A percentile compares a stretch with the other conserved stretches of the same genome.
Evolutionary conservation across 2,329 filamentous ascomycete species (phyloP).

Genomic region (Sphaerulina populicola): DNA sequence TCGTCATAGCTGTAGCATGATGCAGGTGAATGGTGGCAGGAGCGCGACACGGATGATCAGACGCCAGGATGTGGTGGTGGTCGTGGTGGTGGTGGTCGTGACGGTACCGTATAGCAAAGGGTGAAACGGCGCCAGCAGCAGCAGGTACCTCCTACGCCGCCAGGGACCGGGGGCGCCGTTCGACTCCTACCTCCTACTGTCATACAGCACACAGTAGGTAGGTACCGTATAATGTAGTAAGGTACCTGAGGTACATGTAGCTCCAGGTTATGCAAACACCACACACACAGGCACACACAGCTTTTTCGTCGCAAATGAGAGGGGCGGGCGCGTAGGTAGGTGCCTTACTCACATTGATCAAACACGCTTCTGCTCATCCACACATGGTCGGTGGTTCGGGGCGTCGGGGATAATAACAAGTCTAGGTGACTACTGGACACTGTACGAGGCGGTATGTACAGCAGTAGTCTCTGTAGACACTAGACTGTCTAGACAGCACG

Average conservation of each 20-base stretch:
- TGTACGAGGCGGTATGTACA: too few relatives aligned
- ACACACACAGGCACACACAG: too few relatives aligned
- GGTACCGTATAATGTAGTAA: neutral
- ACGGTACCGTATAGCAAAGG: neutral
- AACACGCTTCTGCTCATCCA: neutral
- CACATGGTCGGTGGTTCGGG: neutral
- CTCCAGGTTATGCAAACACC: too few relatives aligned
- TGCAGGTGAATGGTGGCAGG: conserved; percentile 4
- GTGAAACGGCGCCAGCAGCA: neutral
- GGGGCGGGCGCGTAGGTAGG: neutral
- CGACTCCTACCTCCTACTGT: neutral
- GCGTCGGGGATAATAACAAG: too few relatives aligned
- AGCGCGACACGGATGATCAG: neutral
- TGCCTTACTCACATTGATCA: neutral
- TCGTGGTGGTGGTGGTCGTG: too few relatives aligned
- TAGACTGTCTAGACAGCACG: too few relatives aligned
- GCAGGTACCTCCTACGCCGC: neutral
- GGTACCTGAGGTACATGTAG: too few relatives aligned
- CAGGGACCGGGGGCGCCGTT: neutral
- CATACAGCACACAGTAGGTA: neutral
- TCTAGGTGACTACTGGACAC: neutral
- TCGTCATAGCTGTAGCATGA: conserved; percentile 1
- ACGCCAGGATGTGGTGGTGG: neutral
- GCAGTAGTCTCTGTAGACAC: too few relatives aligned
- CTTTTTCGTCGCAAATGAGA: neutral